A percentile compares a stretch with the other conserved stretches of the same genome.
These are phyloP conservation scores for Rhizopogon vesiculosus DNA, from an alignment of 768 basidiomycete species.

Conservation along the genomic window DNA sequence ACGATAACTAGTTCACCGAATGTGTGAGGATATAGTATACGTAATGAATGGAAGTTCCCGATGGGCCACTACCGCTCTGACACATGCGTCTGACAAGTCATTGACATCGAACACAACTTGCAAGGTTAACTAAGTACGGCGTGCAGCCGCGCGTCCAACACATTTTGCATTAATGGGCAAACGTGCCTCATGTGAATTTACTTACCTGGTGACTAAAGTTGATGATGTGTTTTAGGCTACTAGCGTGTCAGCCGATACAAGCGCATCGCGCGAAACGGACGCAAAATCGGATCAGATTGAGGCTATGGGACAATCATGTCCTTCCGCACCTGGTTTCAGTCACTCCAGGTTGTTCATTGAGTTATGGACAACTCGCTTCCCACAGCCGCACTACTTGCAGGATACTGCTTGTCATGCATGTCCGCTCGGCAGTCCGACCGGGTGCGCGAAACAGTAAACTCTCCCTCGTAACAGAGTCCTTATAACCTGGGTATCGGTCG, in stretches of 20 bases:
- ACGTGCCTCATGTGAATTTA: no score
- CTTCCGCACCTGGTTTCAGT: not conserved
- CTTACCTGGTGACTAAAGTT: not conserved
- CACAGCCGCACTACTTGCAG: not conserved
- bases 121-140: no score
- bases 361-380: not conserved
- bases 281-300: no score
- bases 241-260: not conserved
- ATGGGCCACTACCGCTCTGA: no score
- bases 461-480: not conserved
- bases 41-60: no score
- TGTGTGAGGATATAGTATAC: no score
- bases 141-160: no score
- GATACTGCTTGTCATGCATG: not conserved
- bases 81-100: no score
- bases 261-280: not conserved
- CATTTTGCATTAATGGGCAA: not conserved
- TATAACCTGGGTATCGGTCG: not conserved
- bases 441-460: not conserved
- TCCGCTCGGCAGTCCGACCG: not conserved
- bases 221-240: not conserved
- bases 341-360: not conserved
- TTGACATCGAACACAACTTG: no score
- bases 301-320: no score
- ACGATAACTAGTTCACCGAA: not conserved